These are phyloP conservation scores for Paramecium primaurelia DNA, from an alignment of 73 alveolate species.

Conservation along the genomic window DNA sequence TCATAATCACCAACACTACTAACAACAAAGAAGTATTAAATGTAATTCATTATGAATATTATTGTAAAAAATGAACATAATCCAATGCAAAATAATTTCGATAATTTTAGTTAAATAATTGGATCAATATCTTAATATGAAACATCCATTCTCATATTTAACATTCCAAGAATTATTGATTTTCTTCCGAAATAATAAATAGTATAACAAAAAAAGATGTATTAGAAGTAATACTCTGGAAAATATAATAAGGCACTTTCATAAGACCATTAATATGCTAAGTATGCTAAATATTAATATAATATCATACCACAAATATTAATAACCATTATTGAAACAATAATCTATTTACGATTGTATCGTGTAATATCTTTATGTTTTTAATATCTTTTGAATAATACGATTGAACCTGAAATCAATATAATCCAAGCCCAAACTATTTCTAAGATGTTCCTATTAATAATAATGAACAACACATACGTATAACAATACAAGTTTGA, in stretches of 20 bases:
- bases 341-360: neutral
- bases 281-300: neutral
- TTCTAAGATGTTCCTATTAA: neutral
- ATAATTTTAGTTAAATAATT: conserved; percentile 8
- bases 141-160: conserved; percentile 48
- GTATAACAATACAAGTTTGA: neutral
- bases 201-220: conserved; percentile 4
- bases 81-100: conserved; percentile 34
- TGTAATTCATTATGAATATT: neutral
- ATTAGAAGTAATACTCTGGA: conserved; percentile 31
- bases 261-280: conserved; percentile 44
- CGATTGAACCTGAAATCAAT: neutral
- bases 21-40: neutral
- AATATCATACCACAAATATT: neutral
- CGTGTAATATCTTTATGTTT: neutral
- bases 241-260: neutral
- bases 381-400: neutral
- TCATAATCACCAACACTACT: neutral
- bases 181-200: conserved; percentile 42
- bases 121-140: conserved; percentile 32
- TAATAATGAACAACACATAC: neutral
- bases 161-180: conserved; percentile 19
- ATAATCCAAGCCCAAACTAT: neutral
- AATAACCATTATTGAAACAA: neutral
- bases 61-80: conserved; percentile 7